Base-by-base conservation (phyloP, 2,329 filamentous ascomycete genomes). In the Penicillium sclerotiorum region DNA sequence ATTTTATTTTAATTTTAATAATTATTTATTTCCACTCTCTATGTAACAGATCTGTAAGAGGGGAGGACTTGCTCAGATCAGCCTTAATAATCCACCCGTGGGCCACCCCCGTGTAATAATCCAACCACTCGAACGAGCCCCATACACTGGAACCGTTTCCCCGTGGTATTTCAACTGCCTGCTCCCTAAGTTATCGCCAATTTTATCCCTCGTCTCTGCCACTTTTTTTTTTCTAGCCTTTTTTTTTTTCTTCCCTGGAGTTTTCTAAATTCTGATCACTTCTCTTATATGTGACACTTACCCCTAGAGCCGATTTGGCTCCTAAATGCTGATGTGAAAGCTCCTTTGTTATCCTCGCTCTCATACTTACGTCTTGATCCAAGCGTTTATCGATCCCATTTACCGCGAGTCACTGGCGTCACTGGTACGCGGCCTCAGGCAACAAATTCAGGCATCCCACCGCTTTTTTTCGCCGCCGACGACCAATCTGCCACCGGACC, bases 101-200 rank as follows among this genome's bases (percentile, higher is more conserved):
- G 20, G 36, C 36, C 45, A 46, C 35, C 21, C 13, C 17, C 35
- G 33, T 46, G 5, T n/a, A n/a, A 9, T 20, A 23, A 18, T 27
- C 13, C 35, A 32, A n/a, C 9, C 36, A n/a, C n/a, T n/a, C 27
- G 22, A 28, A 43, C 44, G 38, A 45, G 32, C 25, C 25, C 25
- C 21, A 49, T 49, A 38, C 27, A 21, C 20, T 21, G 28, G 39
- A 47, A 45, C 20, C 27, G 38, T 39, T 49, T 47, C 40, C 45
- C 36, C 42, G 45, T 55, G 43, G 52, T 58, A 58, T 57, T 58
- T 55, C 56, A 57, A 46, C 30, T 43, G 43, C 23, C 41, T 50
- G 43, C 47, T 38, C 45, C 52, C 45, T 47, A 48, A 58, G 48
- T 48, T n/a, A 61, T 61, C 57, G 57, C 56, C 59, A 61, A 57